These are phyloP conservation scores for Pythium dissotocum DNA, from an alignment of 352 stramenopile genomes.

Conservation along the genomic window DNA sequence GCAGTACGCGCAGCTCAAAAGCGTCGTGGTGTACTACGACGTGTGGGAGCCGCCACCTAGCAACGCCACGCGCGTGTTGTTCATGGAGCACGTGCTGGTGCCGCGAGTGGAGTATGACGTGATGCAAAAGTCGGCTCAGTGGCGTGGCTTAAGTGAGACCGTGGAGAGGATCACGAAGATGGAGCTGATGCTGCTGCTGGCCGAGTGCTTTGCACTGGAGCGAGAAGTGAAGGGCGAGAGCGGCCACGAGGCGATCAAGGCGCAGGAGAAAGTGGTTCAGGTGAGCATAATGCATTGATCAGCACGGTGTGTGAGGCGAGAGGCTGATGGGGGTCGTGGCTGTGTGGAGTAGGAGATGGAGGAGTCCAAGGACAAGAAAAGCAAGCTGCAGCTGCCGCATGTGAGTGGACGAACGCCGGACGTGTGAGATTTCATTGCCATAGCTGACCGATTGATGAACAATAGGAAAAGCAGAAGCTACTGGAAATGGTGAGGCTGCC, in stretches of 20 bases:
- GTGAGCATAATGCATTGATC: conserved; percentile 34
- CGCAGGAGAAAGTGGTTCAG: conserved; percentile 44
- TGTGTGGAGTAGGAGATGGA: conserved; percentile 14
- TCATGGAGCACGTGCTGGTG: conserved; percentile 87
- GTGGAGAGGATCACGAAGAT: conserved; percentile 85
- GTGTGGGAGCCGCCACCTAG: conserved; percentile 87
- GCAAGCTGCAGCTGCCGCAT: conserved; percentile 19
- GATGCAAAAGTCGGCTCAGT: conserved; percentile 59
- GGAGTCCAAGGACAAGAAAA: conserved; percentile 28
- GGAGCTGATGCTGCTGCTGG: conserved; percentile 77
- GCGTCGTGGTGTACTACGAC: conserved; percentile 83
- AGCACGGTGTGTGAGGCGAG: not conserved
- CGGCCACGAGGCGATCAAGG: conserved; percentile 47
- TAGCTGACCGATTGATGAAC: not conserved
- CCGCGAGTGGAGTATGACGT: conserved; percentile 71
- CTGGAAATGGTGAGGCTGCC: conserved; percentile 17
- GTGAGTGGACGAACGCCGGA: not conserved
- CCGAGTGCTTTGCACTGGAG: conserved; percentile 88
- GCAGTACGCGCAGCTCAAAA: conserved; percentile 66
- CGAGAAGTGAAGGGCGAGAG: conserved; percentile 45
- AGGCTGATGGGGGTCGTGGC: not conserved
- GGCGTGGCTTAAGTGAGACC: conserved; percentile 61
- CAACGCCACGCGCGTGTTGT: conserved; percentile 65
- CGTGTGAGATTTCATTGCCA: not conserved
- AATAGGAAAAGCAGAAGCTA: conserved; percentile 26